Percentiles rank a stretch among this genome's conserved stretches.
phyloP scores from a whole-genome alignment of 805 yeast genomes.

The Candida sithepensis region DNA sequence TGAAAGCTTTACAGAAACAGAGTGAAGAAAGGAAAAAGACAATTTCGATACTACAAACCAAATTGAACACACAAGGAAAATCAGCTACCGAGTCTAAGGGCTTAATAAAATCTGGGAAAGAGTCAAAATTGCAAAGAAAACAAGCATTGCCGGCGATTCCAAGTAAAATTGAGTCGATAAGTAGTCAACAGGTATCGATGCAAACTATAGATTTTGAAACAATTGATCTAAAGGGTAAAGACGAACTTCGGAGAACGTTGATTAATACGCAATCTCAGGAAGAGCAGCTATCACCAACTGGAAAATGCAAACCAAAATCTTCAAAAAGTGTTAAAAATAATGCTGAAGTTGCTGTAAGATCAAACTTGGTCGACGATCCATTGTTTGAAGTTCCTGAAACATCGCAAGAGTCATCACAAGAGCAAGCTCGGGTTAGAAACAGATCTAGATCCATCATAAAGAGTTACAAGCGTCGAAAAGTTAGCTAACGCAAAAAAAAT shows the following conservation, averaged over 20 bases:
- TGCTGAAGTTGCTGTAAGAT: neutral
- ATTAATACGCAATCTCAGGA: constrained; percentile 1
- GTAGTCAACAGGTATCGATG: too few relatives aligned
- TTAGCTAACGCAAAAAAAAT: too few relatives aligned
- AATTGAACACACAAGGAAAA: neutral
- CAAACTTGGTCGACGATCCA: neutral
- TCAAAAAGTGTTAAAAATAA: neutral
- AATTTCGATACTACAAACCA: neutral
- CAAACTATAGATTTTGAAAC: too few relatives aligned
- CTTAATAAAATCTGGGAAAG: too few relatives aligned
- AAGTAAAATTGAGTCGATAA: too few relatives aligned
- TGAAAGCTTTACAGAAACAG: neutral
- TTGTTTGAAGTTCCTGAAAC: neutral
- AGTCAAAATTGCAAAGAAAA: too few relatives aligned
- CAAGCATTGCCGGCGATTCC: too few relatives aligned
- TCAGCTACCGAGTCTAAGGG: too few relatives aligned
- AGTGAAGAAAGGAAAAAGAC: neutral
- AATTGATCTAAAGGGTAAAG: neutral
- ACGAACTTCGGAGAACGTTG: constrained; percentile 1
- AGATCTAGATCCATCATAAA: neutral
- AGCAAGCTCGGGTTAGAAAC: neutral
- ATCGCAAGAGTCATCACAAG: neutral
- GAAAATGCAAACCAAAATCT: neutral
- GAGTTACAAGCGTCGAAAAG: neutral
- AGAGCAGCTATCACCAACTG: neutral